Conservation (phyloP, 805 yeast genomes). For the Debaryomyces prosopidis region DNA sequence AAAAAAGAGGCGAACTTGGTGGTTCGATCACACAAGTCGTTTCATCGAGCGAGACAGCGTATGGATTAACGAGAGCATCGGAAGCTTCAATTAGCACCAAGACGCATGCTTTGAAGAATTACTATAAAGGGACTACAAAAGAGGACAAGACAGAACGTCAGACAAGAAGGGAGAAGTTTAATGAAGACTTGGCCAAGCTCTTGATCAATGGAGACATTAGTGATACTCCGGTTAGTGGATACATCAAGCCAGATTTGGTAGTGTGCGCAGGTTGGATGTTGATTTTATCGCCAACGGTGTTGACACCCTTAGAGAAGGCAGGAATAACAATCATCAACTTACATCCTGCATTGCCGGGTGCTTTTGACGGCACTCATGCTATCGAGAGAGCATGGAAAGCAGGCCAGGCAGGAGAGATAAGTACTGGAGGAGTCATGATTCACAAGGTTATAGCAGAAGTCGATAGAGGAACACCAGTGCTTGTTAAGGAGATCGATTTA, state of each 20-base stretch:
- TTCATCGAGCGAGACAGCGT: constrained; percentile 85
- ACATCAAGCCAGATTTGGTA: constrained; percentile 71
- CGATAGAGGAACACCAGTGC: constrained; percentile 87
- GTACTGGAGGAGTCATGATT: constrained; percentile 91
- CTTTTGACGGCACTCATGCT: constrained; percentile 96
- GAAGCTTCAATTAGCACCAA: constrained; percentile 68
- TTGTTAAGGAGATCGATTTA: constrained; percentile 77
- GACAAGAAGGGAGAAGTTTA: constrained; percentile 68
- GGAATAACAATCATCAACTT: constrained; percentile 82
- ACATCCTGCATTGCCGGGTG: constrained; percentile 97
- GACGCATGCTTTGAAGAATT: constrained; percentile 68
- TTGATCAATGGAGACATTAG: constrained; percentile 52
- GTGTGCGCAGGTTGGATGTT: constrained; percentile 99
- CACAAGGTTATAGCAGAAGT: constrained; percentile 96
- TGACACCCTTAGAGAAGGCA: constrained; percentile 60
- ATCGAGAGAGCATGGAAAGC: constrained; percentile 96
- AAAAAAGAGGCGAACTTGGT: constrained; percentile 38
- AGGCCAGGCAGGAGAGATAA: constrained; percentile 78
- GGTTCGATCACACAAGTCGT: constrained; percentile 73
- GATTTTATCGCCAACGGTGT: constrained; percentile 76
- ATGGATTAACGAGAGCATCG: constrained; percentile 78
- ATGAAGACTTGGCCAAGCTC: constrained; percentile 71
- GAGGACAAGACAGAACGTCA: constrained; percentile 59
- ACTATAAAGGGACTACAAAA: constrained; percentile 74
- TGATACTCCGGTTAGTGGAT: constrained; percentile 27